Conservation (phyloP, 2,329 filamentous ascomycete genomes). For the Pseudocercospora pini-densiflorae region DNA sequence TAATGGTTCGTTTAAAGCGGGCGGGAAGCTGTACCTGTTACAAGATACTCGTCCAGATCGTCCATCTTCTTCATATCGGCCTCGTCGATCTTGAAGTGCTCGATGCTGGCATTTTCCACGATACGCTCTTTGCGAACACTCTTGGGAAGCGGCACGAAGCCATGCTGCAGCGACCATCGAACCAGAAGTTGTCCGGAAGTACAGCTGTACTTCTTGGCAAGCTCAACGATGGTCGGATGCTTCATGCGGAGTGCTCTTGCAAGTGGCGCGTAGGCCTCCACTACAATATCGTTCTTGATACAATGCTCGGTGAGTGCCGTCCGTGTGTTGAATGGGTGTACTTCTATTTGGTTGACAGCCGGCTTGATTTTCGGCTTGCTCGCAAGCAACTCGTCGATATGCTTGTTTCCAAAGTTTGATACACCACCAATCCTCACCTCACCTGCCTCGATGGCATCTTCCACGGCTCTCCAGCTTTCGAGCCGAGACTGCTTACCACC, state of each 20-base stretch:
- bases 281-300: conserved; percentile 66
- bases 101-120: conserved; percentile 66
- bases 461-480: conserved; percentile 76
- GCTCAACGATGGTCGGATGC: conserved; percentile 64
- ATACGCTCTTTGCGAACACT: conserved; percentile 67
- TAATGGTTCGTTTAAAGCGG: neutral
- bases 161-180: conserved; percentile 77
- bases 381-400: conserved; percentile 72
- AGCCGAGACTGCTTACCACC: conserved; percentile 70
- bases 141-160: conserved; percentile 75
- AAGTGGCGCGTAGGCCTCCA: conserved; percentile 82
- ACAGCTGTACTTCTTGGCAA: conserved; percentile 71
- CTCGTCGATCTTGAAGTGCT: conserved; percentile 63
- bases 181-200: conserved; percentile 76
- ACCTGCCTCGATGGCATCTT: conserved; percentile 74
- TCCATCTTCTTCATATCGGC: conserved; percentile 68
- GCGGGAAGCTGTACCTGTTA: conserved; percentile 64
- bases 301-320: conserved; percentile 69
- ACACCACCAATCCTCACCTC: conserved; percentile 75
- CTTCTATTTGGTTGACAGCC: conserved; percentile 78
- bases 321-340: conserved; percentile 82
- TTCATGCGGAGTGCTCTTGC: conserved; percentile 72
- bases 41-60: conserved; percentile 70
- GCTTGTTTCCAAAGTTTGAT: conserved; percentile 76
- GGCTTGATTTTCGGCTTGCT: conserved; percentile 66